phyloP scores from a whole-genome alignment of 345 rosid species.

The Euphorbia peplus region DNA sequence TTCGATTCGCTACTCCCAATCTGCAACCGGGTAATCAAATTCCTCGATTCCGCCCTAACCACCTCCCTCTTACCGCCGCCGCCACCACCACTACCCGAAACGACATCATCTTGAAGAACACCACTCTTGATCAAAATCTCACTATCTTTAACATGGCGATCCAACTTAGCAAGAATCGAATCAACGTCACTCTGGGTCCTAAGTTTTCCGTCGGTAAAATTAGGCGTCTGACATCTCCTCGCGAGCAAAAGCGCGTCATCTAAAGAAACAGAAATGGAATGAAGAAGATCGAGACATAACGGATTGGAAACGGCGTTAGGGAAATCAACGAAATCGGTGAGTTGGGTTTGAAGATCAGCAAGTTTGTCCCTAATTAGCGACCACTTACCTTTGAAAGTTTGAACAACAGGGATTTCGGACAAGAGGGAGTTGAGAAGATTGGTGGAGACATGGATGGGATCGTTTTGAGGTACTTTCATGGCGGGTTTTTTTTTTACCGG shows the following conservation, averaged over 20 bases:
- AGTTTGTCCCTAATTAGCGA: conserved; percentile 57
- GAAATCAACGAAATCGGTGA: conserved; percentile 57
- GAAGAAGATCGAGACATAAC: conserved; percentile 54
- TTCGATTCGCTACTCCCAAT: conserved; percentile 73
- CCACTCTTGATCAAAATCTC: conserved; percentile 67
- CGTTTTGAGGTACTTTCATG: conserved; percentile 54
- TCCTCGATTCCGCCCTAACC: conserved; percentile 61
- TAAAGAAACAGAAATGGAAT: conserved; percentile 47
- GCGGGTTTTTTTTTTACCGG: conserved; percentile 29
- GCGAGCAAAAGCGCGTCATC: conserved; percentile 48
- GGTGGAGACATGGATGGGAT: conserved; percentile 32
- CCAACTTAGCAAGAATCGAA: conserved; percentile 60
- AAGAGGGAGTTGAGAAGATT: conserved; percentile 42
- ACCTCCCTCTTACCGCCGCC: conserved; percentile 76
- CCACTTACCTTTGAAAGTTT: conserved; percentile 77
- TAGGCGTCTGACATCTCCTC: conserved; percentile 40
- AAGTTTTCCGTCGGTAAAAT: conserved; percentile 72
- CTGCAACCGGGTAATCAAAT: conserved; percentile 68
- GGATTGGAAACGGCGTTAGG: conserved; percentile 43
- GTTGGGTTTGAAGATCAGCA: conserved; percentile 52
- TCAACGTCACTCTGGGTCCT: conserved; percentile 86
- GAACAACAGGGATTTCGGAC: conserved; percentile 38
- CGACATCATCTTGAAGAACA: conserved; percentile 39
- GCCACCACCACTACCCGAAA: conserved; percentile 10
- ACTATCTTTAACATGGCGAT: conserved; percentile 59